These are phyloP conservation scores for Teratosphaeria nubilosa DNA, from an alignment of 2,329 filamentous ascomycete species.

Conservation along the genomic window DNA sequence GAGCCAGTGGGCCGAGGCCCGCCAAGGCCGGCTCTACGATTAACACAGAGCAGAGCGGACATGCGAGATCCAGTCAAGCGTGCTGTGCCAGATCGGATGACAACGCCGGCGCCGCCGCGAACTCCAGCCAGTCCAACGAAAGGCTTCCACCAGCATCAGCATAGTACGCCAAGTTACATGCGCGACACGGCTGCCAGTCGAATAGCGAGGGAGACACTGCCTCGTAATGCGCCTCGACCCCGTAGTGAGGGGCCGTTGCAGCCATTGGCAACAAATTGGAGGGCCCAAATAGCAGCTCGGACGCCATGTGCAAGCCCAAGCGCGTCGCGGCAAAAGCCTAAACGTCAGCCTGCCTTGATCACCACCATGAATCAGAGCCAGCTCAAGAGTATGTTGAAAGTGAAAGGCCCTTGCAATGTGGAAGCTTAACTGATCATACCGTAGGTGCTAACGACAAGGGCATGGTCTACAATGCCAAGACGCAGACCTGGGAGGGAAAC, in stretches of 20 bases:
- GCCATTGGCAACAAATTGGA: slow-evolving; percentile 50
- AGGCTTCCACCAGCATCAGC: slow-evolving; percentile 30
- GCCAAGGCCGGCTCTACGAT: slow-evolving; percentile 40
- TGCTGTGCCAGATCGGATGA: slow-evolving; percentile 34
- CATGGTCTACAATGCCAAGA: slow-evolving; percentile 87
- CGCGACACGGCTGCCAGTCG: slow-evolving; percentile 57
- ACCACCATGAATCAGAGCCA: slow-evolving; percentile 70
- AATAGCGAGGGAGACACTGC: slow-evolving; percentile 48
- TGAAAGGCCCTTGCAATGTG: not conserved
- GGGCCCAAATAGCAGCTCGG: slow-evolving; percentile 42
- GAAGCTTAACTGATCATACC: not conserved
- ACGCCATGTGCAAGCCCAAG: slow-evolving; percentile 42
- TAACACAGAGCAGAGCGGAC: slow-evolving; percentile 21
- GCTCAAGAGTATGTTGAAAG: slow-evolving; percentile 58
- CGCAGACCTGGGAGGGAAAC: slow-evolving; percentile 91
- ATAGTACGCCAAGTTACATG: slow-evolving; percentile 50
- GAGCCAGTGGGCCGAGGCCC: slow-evolving; percentile 61
- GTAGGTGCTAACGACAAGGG: slow-evolving; percentile 43
- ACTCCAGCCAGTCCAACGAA: slow-evolving; percentile 48
- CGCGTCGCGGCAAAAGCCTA: slow-evolving; percentile 38
- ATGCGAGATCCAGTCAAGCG: slow-evolving; percentile 20
- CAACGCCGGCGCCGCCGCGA: slow-evolving; percentile 33
- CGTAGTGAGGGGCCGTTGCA: slow-evolving; percentile 40
- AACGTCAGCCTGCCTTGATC: slow-evolving; percentile 68
- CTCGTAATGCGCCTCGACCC: slow-evolving; percentile 31